Conservation (phyloP, 306 rosid genomes). For the Begonia loranthoides region DNA sequence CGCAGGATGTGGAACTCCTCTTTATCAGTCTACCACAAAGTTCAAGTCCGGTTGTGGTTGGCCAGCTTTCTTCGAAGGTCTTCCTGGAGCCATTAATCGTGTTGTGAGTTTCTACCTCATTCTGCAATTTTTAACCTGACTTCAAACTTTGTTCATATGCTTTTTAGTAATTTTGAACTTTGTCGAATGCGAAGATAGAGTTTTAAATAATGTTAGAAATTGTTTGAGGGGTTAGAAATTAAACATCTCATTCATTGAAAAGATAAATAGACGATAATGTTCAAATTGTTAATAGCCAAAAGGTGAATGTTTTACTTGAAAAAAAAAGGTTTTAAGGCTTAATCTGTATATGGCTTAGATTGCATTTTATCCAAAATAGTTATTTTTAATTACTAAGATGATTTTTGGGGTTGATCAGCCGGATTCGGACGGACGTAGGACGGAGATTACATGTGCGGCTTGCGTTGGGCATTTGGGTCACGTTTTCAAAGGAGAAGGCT, state of each 20-base stretch:
- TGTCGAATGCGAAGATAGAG: too few relatives aligned
- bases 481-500: constrained; percentile 79
- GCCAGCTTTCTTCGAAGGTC: constrained; percentile 72
- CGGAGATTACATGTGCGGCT: constrained; percentile 79
- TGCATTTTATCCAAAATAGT: not conserved
- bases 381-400: constrained; percentile 11
- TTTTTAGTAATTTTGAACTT: too few relatives aligned
- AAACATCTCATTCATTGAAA: too few relatives aligned
- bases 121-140: too few relatives aligned
- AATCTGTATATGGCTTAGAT: too few relatives aligned
- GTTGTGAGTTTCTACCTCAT: constrained; percentile 20
- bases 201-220: too few relatives aligned
- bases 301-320: too few relatives aligned
- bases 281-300: too few relatives aligned
- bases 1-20: constrained; percentile 49
- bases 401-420: constrained; percentile 28
- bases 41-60: constrained; percentile 75
- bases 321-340: too few relatives aligned
- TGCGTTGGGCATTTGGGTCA: constrained; percentile 91
- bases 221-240: too few relatives aligned
- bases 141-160: too few relatives aligned
- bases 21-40: constrained; percentile 44
- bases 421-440: constrained; percentile 75
- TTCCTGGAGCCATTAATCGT: constrained; percentile 64
- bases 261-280: too few relatives aligned